Evolutionary conservation across 306 rosid genomes (phyloP).

Genomic region (Luffa aegyptiaca): DNA sequence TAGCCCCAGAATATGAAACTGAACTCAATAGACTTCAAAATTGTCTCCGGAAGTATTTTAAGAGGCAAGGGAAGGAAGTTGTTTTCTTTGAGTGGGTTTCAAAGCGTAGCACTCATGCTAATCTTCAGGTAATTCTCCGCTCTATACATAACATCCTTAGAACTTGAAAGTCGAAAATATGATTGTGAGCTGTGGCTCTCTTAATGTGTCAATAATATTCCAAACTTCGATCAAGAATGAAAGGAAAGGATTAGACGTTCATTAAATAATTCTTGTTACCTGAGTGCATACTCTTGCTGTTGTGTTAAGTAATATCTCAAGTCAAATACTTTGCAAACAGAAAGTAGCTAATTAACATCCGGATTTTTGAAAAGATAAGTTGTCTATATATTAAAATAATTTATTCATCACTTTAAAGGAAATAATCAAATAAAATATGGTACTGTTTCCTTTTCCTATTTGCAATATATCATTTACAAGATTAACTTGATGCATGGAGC

Average conservation of each 20-base stretch:
- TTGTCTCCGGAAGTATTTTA: conserved; percentile 50
- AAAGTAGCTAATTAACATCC: background rate
- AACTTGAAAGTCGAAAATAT: background rate
- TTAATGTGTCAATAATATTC: background rate
- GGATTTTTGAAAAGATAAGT: background rate
- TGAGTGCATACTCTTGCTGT: background rate
- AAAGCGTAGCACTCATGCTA: conserved; percentile 66
- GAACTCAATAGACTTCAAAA: conserved; percentile 55
- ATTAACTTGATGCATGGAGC: background rate
- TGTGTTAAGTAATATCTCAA: background rate
- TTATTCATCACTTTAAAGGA: background rate
- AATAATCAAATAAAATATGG: background rate
- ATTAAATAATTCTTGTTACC: background rate
- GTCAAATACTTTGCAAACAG: background rate
- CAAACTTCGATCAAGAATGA: background rate
- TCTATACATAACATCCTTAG: background rate
- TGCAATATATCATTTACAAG: background rate
- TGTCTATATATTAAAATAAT: background rate
- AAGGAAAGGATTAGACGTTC: background rate
- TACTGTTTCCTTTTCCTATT: background rate
- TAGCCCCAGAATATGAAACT: conserved; percentile 46
- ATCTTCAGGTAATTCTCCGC: conserved; percentile 66
- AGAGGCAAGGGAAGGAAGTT: conserved; percentile 63
- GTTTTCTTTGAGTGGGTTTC: conserved; percentile 94
- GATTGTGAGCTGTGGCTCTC: background rate